These are phyloP conservation scores for Colletotrichum tropicale DNA, from an alignment of 2,329 filamentous ascomycete species.

Conservation along the genomic window DNA sequence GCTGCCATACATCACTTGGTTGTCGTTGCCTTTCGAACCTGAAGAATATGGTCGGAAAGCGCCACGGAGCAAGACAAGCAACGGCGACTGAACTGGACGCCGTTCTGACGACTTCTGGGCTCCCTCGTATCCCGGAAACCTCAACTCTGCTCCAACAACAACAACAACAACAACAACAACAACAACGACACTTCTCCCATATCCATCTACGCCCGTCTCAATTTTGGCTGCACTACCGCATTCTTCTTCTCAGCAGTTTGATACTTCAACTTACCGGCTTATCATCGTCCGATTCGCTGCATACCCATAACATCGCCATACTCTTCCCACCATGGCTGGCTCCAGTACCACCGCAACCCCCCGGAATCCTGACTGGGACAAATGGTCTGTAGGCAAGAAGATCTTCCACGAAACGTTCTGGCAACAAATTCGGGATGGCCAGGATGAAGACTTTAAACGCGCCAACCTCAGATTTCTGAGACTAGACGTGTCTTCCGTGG, in stretches of 20 bases:
- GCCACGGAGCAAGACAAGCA: not conserved
- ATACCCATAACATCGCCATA: not conserved
- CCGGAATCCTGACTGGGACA: accelerated
- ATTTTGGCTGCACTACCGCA: not conserved
- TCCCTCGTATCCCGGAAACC: not conserved
- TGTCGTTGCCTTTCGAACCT: not conserved
- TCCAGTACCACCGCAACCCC: not conserved
- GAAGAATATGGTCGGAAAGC: not conserved
- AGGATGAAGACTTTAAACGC: not conserved
- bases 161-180: not conserved
- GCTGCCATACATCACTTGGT: not conserved
- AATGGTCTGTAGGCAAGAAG: not conserved
- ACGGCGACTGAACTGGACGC: not conserved
- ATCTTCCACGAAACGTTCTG: not conserved
- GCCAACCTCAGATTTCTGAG: not conserved
- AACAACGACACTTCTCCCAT: not conserved
- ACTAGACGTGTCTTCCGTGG: not conserved
- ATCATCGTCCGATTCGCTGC: not conserved
- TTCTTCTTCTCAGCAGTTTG: not conserved
- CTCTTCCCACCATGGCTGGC: not conserved
- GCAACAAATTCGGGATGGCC: not conserved
- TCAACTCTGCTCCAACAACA: not conserved
- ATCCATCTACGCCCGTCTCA: not conserved
- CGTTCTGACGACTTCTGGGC: not conserved
- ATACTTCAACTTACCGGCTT: not conserved